These are phyloP conservation scores for Pulveroboletus sp. DNA, from an alignment of 768 basidiomycete genomes.

Conservation along the genomic window DNA sequence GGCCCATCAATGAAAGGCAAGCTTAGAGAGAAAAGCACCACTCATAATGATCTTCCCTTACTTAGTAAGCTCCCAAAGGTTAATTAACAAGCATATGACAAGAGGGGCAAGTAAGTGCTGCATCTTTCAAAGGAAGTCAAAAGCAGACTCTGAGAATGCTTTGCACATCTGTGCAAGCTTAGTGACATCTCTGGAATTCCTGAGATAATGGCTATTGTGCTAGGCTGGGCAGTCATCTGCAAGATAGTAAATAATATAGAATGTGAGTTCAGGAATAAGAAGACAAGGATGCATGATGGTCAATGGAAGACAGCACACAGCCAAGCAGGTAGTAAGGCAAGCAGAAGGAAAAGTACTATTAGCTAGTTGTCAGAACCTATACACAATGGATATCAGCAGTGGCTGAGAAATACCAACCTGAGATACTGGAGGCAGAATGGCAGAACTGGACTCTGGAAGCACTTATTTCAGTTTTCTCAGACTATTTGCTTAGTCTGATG, in stretches of 20 bases:
- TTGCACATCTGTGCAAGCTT: constrained; percentile 28
- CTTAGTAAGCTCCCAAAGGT: constrained; percentile 21
- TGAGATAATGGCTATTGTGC: constrained; percentile 15
- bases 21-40: not conserved
- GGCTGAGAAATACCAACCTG: constrained; percentile 1
- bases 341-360: not conserved
- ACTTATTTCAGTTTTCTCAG: constrained; percentile 12
- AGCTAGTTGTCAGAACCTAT: not conserved
- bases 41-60: constrained; percentile 22
- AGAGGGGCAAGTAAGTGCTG: constrained; percentile 29
- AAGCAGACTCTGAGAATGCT: constrained; percentile 22
- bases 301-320: not conserved
- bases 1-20: not conserved
- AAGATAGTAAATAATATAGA: constrained; percentile 23
- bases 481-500: constrained; percentile 6
- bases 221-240: constrained; percentile 17
- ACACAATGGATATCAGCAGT: not conserved
- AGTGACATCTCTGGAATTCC: constrained; percentile 21
- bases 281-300: constrained; percentile 28
- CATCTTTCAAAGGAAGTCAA: constrained; percentile 29
- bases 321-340: not conserved
- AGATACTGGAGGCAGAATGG: not conserved
- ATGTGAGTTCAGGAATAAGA: constrained; percentile 23
- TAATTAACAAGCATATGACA: constrained; percentile 24
- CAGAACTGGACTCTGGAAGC: not conserved